Base-by-base conservation (phyloP, 2,329 filamentous ascomycete genomes). In the Cordyceps javanica region DNA sequence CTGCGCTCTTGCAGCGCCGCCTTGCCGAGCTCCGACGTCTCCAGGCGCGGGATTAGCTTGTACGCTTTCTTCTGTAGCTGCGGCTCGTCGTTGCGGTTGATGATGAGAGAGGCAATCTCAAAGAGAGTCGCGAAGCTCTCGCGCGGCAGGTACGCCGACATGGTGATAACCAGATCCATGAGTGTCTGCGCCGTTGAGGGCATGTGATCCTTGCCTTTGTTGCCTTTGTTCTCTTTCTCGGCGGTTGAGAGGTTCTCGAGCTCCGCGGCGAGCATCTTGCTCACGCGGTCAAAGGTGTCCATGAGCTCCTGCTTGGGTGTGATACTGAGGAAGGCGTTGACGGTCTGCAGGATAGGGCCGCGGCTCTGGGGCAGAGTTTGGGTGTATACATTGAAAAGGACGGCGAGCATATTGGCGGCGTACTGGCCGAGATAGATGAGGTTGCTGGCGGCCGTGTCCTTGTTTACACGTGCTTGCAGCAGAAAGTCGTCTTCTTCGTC, bases 31-130 rank as follows among this genome's bases (percentile, higher is more conserved):
- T 89, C 83, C 1, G 92, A 96, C 62, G 90, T 88, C 2, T 90
- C 88, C 41, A 99, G 82, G 56, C 94, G 87, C 3, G 94, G 93
- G 52, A 99, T 95, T 53, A 99, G 82, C 77, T 97, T 97, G 78
- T 99, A 99, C 0, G 94, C 93, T 75, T 99, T 99, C 83, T 99
- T 99, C 72, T 97, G 93, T 36, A 99, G 77, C 71, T 97, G 93
- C 10, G 93, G 89, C 68, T 97, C 93, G 38, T 89, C 82, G 57
- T 88, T 81, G 67, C 87, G 90, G 69, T 88, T 86, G 63, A 97
- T 87, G 58, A 97, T 88, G 26, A 90, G 81, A 0, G 89, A 81
- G 0, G 93, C 90, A 68, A 97, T 92, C 64, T 87, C 87, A 74
- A 99, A 97, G 2, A 99, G 82, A 5, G 87, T 82, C 19, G 82